These are phyloP conservation scores for Escovopsis sp. DNA, from an alignment of 2,329 filamentous ascomycete species.

Conservation along the genomic window DNA sequence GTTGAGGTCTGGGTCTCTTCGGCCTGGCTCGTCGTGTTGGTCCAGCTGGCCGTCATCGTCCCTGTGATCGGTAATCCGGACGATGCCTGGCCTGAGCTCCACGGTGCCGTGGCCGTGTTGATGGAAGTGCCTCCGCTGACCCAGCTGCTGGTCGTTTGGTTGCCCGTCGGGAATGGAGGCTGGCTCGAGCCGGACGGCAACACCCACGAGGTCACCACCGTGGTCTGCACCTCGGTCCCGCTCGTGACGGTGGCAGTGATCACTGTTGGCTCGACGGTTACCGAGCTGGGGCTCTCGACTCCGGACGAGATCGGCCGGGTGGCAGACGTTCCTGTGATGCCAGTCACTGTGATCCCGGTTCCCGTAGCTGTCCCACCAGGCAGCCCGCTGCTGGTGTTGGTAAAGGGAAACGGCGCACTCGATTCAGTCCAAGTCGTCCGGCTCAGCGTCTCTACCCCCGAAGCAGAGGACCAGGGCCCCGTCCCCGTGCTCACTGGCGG, in stretches of 20 bases:
- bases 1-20: neutral
- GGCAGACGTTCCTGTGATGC: neutral
- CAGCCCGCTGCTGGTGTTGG: too few species aligned
- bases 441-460: neutral
- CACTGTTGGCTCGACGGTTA: neutral
- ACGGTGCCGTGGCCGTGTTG: constrained; percentile 2
- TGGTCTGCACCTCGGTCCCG: constrained; percentile 1
- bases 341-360: too few species aligned
- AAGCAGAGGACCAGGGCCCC: constrained; percentile 3
- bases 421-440: too few species aligned
- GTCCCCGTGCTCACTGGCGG: neutral
- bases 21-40: constrained; percentile 2
- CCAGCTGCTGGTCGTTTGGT: constrained; percentile 6
- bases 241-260: constrained; percentile 1
- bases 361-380: too few species aligned
- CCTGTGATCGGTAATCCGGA: constrained; percentile 8
- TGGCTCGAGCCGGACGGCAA: neutral
- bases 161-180: constrained; percentile 6
- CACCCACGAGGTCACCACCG: constrained; percentile 4
- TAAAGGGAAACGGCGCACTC: too few species aligned
- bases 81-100: constrained; percentile 5
- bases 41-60: constrained; percentile 1
- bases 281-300: neutral
- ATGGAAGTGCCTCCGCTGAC: constrained; percentile 5
- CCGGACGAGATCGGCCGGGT: neutral